These are phyloP conservation scores for Zoysia pacifica DNA, from an alignment of 176 grass and related monocot species.

Conservation along the genomic window DNA sequence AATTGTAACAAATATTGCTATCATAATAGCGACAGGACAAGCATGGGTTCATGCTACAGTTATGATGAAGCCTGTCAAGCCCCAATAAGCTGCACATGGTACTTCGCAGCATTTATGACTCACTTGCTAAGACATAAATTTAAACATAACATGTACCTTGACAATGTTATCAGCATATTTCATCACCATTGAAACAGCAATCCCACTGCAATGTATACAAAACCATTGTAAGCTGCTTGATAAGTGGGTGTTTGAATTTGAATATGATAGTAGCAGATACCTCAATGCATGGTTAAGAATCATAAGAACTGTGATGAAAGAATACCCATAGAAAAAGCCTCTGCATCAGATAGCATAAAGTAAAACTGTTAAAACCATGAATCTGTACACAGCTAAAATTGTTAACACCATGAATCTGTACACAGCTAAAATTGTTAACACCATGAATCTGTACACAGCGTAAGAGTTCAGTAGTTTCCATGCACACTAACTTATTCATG, in stretches of 20 bases:
- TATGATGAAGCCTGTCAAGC: background rate
- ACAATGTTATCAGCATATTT: constrained; percentile 71
- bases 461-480: constrained; percentile 1
- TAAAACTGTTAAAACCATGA: background rate
- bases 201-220: constrained; percentile 54
- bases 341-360: constrained; percentile 40
- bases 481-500: constrained; percentile 62
- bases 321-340: constrained; percentile 82
- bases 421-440: background rate
- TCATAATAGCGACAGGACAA: background rate
- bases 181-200: constrained; percentile 72
- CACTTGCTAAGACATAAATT: background rate
- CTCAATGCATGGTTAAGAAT: constrained; percentile 88
- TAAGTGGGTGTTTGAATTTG: background rate
- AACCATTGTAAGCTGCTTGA: constrained; percentile 21
- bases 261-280: constrained; percentile 25
- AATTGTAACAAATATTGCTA: background rate
- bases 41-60: background rate
- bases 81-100: background rate
- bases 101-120: background rate
- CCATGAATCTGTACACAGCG: background rate
- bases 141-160: constrained; percentile 43
- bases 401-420: too few relatives aligned
- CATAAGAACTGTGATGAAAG: constrained; percentile 68
- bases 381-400: too few relatives aligned